Percentiles rank a stretch among this genome's conserved stretches.
These are phyloP conservation scores for Cyclostephanos invisitatus DNA, from an alignment of 108 stramenopile genomes.

Conservation along the genomic window DNA sequence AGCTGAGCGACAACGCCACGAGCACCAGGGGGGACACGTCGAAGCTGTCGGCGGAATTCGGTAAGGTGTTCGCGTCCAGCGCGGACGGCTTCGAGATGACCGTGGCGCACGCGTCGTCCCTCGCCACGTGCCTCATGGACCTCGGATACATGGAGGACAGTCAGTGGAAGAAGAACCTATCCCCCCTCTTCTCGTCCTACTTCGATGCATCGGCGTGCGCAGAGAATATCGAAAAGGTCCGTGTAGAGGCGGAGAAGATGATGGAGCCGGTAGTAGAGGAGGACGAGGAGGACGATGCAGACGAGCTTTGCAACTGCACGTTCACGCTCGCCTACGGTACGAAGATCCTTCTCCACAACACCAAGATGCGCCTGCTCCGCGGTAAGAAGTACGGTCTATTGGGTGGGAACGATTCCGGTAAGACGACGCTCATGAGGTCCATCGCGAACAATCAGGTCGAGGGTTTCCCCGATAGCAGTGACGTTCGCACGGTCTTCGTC, in stretches of 20 bases:
- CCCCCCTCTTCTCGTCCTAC: slow-evolving; percentile 55
- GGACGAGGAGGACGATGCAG: slow-evolving; percentile 97
- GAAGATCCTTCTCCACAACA: slow-evolving; percentile 99
- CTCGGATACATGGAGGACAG: slow-evolving; percentile 87
- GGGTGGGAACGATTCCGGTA: slow-evolving; percentile 98
- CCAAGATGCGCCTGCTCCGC: slow-evolving; percentile 96
- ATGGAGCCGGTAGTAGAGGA: slow-evolving; percentile 88
- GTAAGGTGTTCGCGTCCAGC: slow-evolving; percentile 59
- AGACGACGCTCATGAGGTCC: slow-evolving; percentile 98
- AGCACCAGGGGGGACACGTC: slow-evolving; percentile 82
- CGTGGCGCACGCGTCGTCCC: slow-evolving; percentile 68
- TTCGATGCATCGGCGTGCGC: slow-evolving; percentile 67
- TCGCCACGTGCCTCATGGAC: slow-evolving; percentile 92
- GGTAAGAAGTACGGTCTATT: slow-evolving; percentile 98
- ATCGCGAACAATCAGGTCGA: slow-evolving; percentile 99
- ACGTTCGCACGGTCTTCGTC: slow-evolving; percentile 98
- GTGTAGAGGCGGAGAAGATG: slow-evolving; percentile 85
- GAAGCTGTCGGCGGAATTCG: slow-evolving; percentile 75
- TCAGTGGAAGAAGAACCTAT: slow-evolving; percentile 88
- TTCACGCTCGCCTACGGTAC: slow-evolving; percentile 99
- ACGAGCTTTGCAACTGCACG: slow-evolving; percentile 98
- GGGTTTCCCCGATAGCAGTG: slow-evolving; percentile 96
- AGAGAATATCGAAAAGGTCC: slow-evolving; percentile 79
- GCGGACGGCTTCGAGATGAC: slow-evolving; percentile 55
- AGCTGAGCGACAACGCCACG: slow-evolving; percentile 78